Evolutionary conservation across 2,329 filamentous ascomycete genomes (phyloP), one percentile per base, ranked within the genome.

Genomic region (Botryotinia convoluta): DNA sequence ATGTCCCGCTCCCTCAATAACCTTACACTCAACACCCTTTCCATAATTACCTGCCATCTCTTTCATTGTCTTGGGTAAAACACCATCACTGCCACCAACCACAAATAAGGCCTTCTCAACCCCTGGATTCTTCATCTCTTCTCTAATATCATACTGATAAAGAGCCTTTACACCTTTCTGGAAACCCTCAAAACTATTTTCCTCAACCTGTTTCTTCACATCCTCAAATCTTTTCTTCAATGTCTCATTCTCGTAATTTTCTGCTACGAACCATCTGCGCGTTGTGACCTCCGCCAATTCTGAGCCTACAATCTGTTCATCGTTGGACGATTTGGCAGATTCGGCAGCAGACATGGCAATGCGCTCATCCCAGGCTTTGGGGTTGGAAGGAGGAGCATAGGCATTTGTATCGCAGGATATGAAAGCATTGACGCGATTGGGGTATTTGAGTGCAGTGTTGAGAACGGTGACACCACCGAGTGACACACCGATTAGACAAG

Each of bases 341-440:
- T 88, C 84, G n/a, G 84, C 83, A 78, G 93, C 90, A 0, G 92
- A 90, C 4, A 95, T 81, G 0, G 84, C 87, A 72, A 93, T 91
- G 42, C 94, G 91, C 61, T 95, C 92, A 72, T 89, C 89, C 94
- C 94, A 97, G 0, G 93, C 92, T 65, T 89, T 87, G 5, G 90
- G 91, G 83, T 97, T 97, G 51, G 90, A 90, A 0, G 90, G 84
- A 74, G 92, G 93, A 0, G 91, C 90, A 8, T 89, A 86, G 12
- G 88, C 87, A 81, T 94, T 95, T 79, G 93, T 97, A 82, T 96
- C 93, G 81, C 93, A 95, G 5, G 91, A 87, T 35, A 95, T 84
- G 80, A 94, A 92, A 10, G 85, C 85, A 2, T 78, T 80, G 22
- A 94, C 82, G 61, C 88, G 86, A 1, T 83, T 75, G 0, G 92